Percentiles rank a stretch among this genome's conserved stretches.
Conservation (phyloP, 2,329 filamentous ascomycete genomes). For the Fusarium chuoi region DNA sequence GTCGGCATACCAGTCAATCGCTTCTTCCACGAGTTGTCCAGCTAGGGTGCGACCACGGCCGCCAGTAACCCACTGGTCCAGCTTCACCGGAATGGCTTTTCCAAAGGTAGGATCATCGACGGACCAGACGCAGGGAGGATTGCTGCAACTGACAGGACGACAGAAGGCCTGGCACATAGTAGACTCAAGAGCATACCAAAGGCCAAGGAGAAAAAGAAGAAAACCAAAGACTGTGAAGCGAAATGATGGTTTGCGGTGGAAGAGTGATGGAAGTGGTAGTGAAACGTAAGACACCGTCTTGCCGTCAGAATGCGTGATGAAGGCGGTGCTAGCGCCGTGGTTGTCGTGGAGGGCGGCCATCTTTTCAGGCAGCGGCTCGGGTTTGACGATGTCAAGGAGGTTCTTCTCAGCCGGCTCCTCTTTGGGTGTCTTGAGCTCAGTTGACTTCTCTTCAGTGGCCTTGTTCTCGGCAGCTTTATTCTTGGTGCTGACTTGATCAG, state of each 20-base stretch:
- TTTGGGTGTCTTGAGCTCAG: neutral
- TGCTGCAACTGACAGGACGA: conserved; percentile 61
- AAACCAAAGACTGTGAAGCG: conserved; percentile 61
- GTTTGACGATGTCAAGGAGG: conserved; percentile 6
- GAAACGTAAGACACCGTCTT: conserved; percentile 51
- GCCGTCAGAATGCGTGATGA: conserved; percentile 14
- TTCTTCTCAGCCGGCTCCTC: conserved; percentile 21
- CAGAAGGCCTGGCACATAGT: conserved; percentile 65
- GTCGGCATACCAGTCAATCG: conserved; percentile 60
- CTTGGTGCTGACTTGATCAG: conserved; percentile 60
- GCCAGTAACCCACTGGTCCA: conserved; percentile 69
- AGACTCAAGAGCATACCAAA: conserved; percentile 68
- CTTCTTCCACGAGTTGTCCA: conserved; percentile 54
- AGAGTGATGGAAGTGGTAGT: conserved; percentile 60
- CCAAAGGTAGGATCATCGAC: conserved; percentile 69
- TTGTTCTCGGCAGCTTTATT: conserved; percentile 31
- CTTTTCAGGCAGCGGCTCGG: conserved; percentile 16
- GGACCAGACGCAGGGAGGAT: conserved; percentile 63
- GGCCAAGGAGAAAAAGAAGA: conserved; percentile 53
- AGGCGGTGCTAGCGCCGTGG: conserved; percentile 28
- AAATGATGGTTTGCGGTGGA: conserved; percentile 55
- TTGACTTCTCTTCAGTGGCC: neutral
- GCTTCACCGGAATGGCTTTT: conserved; percentile 68
- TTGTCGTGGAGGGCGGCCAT: conserved; percentile 22
- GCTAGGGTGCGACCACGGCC: conserved; percentile 58